Conservation (phyloP, 192 early-diverging fungal species). For the Irineochytrium annulatum region DNA sequence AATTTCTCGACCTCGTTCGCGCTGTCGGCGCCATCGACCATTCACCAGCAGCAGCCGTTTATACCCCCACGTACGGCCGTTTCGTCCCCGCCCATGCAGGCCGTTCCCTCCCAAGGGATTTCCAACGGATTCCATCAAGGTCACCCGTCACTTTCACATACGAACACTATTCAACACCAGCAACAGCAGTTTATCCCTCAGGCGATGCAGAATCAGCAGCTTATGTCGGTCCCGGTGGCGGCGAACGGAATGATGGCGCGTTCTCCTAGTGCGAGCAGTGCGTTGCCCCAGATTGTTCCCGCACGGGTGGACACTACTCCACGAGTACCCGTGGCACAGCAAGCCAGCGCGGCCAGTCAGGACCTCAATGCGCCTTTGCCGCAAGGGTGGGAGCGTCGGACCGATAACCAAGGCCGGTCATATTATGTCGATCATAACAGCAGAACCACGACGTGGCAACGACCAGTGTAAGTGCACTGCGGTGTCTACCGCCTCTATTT, state of each 20-base stretch:
- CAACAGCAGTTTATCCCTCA: too few species aligned
- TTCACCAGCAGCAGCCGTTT: too few species aligned
- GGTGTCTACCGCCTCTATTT: too few species aligned
- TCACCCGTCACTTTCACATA: too few species aligned
- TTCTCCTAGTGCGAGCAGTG: slow-evolving; percentile 15
- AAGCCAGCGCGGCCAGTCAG: too few species aligned
- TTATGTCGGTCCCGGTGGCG: background rate
- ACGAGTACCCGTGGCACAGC: too few species aligned
- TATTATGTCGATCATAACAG: slow-evolving; percentile 98
- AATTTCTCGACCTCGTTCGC: slow-evolving; percentile 63
- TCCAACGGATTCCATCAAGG: too few species aligned
- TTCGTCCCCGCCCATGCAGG: background rate
- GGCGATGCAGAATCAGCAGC: background rate
- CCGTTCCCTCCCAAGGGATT: background rate
- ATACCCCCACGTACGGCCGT: slow-evolving; percentile 6
- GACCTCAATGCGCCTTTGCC: too few species aligned
- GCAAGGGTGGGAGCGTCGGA: slow-evolving; percentile 89
- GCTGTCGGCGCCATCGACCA: slow-evolving; percentile 29
- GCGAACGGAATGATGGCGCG: slow-evolving; percentile 13
- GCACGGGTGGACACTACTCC: too few species aligned
- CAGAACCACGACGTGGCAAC: slow-evolving; percentile 89
- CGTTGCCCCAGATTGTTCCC: slow-evolving; percentile 9
- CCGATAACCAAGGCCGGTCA: slow-evolving; percentile 84
- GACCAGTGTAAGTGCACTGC: too few species aligned
- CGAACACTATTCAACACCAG: too few species aligned